Evolutionary conservation across 768 basidiomycete genomes (phyloP), one percentile per base, ranked within the genome.

Genomic region (Suillus lakei): DNA sequence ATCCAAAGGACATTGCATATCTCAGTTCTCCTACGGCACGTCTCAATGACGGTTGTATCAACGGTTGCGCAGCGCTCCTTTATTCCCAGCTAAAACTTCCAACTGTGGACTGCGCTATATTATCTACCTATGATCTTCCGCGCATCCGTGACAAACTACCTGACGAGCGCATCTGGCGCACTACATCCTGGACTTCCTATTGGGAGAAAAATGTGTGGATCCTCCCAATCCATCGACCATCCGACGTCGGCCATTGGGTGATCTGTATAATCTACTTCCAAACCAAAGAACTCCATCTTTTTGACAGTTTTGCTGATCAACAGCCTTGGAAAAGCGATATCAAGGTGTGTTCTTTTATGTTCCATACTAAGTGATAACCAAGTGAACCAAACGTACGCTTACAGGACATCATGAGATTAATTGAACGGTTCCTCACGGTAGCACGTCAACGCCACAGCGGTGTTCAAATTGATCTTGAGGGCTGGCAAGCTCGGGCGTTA

Each of bases 201-300:
- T 82, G 79, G 80, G 26, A 39, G 1, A 77, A 75, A 53, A 3
- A 60, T 0, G 12, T 73, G 0, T 83, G 80, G 79, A 74, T 81
- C 5, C n/a, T 82, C 2, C 81, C 80, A 0, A 77, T 82, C 10
- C 81, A 82, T 62, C 65, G 72, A 2, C 38, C 59, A 38, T 67
- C 46, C 0, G 2, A 5, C 6, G 62, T 56, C 5, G 56, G 68
- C 13, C 79, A 81, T 60, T 80, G 78, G 78, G 79, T 80, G 0
- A 38, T 78, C 5, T 73, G 71, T 26, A 65, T 70, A 2, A 64
- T 60, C 21, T 16, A 64, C 26, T 32, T 64, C 8, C 16, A 23
- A 6, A 60, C 28, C 1, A 48, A 60, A 30, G 12, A 38, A 28
- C 5, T 64, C 10, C 38, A 32, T 7, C 66, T 70, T 5, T 70